phyloP scores from a whole-genome alignment of 257 asterid genomes.

The Nyctanthes arbortristis region DNA sequence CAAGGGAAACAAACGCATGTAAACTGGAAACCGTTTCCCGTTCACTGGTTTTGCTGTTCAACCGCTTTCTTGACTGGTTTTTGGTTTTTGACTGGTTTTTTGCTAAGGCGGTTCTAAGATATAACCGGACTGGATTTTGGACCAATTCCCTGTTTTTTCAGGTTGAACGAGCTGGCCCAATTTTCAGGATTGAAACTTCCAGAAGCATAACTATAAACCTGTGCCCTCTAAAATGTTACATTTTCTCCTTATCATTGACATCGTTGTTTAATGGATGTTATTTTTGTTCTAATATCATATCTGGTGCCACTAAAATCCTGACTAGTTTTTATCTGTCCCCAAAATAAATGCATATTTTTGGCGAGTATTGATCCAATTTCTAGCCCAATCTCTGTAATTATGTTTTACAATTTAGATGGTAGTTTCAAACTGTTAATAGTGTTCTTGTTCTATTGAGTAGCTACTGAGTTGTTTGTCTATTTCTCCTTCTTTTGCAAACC shows the following conservation, averaged over 20 bases:
- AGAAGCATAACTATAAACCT: background rate
- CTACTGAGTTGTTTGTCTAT: background rate
- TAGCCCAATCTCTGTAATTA: background rate
- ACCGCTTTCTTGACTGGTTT: too few relatives aligned
- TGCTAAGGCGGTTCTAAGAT: too few relatives aligned
- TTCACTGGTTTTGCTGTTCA: too few relatives aligned
- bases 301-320: background rate
- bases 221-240: background rate
- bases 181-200: background rate
- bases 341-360: background rate
- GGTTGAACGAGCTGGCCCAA: too few relatives aligned
- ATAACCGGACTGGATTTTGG: too few relatives aligned
- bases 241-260: background rate
- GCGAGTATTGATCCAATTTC: background rate
- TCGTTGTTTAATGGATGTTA: background rate
- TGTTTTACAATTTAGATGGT: background rate
- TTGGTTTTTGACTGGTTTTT: too few relatives aligned
- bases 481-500: background rate
- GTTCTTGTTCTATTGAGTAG: background rate
- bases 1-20: too few relatives aligned
- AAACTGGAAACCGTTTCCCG: too few relatives aligned
- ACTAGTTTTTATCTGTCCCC: background rate
- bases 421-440: background rate
- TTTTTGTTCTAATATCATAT: background rate
- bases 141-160: too few relatives aligned